phyloP scores from a whole-genome alignment of 2,329 filamentous ascomycete genomes.

The Fusarium globosum region DNA sequence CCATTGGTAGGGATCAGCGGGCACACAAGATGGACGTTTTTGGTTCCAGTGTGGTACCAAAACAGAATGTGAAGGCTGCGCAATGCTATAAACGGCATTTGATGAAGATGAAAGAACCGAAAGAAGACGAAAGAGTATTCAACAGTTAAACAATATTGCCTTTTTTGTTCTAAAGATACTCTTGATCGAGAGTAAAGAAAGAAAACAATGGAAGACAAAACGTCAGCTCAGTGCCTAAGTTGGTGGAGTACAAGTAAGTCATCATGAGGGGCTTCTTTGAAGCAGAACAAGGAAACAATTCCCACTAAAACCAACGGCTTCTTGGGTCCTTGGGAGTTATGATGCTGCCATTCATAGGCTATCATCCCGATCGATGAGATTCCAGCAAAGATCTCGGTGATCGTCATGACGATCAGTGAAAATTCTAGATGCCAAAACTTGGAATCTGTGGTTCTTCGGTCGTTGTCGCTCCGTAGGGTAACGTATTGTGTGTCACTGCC shows the following conservation, averaged over 20 bases:
- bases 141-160: background rate
- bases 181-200: background rate
- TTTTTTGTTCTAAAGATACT: background rate
- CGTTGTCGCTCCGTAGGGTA: background rate
- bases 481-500: background rate
- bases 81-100: background rate
- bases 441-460: conserved; percentile 5
- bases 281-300: background rate
- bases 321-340: background rate
- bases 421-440: background rate
- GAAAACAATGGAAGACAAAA: background rate
- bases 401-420: conserved; percentile 10
- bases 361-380: conserved; percentile 23
- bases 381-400: background rate
- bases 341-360: background rate
- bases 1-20: background rate
- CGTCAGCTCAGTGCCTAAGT: background rate
- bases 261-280: background rate
- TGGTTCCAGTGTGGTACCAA: background rate
- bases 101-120: background rate
- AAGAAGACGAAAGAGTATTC: too few species aligned
- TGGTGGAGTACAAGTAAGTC: background rate
- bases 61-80: background rate
- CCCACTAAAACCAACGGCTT: background rate
- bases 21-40: background rate